A percentile compares a stretch with the other conserved stretches of the same genome.
Conservation (phyloP, 176 grass and related monocot species). For the Eleusine coracana region DNA sequence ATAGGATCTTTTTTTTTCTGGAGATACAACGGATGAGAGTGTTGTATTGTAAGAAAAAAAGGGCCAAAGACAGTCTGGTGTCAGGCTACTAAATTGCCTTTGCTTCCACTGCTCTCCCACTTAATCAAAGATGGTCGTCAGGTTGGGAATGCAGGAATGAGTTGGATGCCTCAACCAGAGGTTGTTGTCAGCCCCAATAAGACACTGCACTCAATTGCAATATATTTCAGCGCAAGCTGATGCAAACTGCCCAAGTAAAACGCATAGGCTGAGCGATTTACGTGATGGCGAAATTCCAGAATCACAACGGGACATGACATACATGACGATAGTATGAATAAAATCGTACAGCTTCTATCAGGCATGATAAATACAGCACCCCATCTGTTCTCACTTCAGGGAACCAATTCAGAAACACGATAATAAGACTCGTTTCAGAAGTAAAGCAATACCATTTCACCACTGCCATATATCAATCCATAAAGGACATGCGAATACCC, state of each 20-base stretch:
- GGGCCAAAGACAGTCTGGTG: conserved; percentile 39
- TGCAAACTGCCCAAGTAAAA: conserved; percentile 18
- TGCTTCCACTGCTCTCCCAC: not conserved
- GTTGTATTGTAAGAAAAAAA: not conserved
- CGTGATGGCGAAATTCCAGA: conserved; percentile 17
- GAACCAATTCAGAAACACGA: not conserved
- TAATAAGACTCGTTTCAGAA: not conserved
- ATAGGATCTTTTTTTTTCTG: not conserved
- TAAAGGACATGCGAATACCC: conserved; percentile 31
- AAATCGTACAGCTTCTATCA: conserved; percentile 5
- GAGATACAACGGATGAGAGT: conserved; percentile 1
- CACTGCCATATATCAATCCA: not conserved
- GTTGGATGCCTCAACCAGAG: conserved; percentile 52
- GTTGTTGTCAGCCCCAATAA: conserved; percentile 40
- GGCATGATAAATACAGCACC: not conserved
- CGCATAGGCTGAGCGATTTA: conserved; percentile 18
- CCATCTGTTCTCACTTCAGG: not conserved
- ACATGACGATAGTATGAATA: not conserved
- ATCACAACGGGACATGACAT: not conserved
- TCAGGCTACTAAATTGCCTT: conserved; percentile 27
- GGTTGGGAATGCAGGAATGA: conserved; percentile 35
- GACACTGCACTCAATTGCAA: conserved; percentile 30
- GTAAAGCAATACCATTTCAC: conserved; percentile 30
- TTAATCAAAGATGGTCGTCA: conserved; percentile 31
- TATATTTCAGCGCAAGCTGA: conserved; percentile 22